These are phyloP conservation scores for Hymenochaete sp. DNA, from an alignment of 1,284 basidiomycete genomes.

Conservation along the genomic window DNA sequence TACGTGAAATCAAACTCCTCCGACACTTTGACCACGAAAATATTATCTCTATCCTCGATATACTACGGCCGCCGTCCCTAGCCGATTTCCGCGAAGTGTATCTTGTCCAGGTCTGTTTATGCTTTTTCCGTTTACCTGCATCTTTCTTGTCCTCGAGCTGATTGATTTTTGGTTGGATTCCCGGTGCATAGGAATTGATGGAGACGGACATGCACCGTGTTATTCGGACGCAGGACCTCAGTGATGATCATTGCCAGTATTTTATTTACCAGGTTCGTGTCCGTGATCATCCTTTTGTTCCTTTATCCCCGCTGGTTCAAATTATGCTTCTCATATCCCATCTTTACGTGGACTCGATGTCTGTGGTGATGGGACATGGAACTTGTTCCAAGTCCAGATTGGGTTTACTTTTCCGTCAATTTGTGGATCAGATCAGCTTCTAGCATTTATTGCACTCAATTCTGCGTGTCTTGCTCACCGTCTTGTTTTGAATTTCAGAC, in stretches of 20 bases:
- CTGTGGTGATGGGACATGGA: too few species aligned
- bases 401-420: too few species aligned
- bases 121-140: not conserved
- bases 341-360: not conserved
- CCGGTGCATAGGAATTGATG: conserved; percentile 66
- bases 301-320: not conserved
- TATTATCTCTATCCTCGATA: conserved; percentile 81
- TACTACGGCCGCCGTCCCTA: conserved; percentile 53
- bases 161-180: not conserved
- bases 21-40: conserved; percentile 72
- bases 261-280: conserved; percentile 81
- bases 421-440: conserved; percentile 4
- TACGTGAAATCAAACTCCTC: conserved; percentile 85
- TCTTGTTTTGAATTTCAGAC: conserved; percentile 39
- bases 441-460: conserved; percentile 13
- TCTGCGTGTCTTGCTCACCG: not conserved
- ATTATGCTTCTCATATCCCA: not conserved
- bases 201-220: conserved; percentile 87
- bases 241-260: conserved; percentile 90
- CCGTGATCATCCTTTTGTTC: not conserved
- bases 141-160: not conserved
- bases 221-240: conserved; percentile 76
- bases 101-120: conserved; percentile 44
- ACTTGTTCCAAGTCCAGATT: too few species aligned
- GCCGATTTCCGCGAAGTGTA: conserved; percentile 73